phyloP scores from a whole-genome alignment of 129 eudicot species.

The Flaveria sonorensis region DNA sequence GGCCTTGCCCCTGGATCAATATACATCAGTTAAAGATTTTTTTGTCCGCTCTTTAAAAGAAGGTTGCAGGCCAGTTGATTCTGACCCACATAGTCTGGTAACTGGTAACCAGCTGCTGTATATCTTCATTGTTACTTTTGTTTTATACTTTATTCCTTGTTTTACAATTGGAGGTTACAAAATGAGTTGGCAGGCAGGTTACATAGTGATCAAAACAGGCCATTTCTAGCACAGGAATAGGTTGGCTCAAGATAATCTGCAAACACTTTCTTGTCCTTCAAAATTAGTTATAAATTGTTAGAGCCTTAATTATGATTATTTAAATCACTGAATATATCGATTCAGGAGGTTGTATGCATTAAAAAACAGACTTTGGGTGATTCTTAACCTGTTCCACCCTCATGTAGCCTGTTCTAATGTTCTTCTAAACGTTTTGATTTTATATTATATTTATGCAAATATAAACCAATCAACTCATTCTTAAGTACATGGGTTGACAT shows the following conservation, averaged over 20 bases:
- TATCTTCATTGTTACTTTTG: slow-evolving; percentile 20
- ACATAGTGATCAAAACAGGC: no score
- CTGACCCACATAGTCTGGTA: slow-evolving; percentile 93
- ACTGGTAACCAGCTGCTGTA: slow-evolving; percentile 72
- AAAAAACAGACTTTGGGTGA: background rate
- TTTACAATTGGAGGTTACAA: no score
- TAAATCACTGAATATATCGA: background rate
- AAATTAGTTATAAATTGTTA: slow-evolving; percentile 3
- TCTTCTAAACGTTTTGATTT: background rate
- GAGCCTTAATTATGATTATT: background rate
- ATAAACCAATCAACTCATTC: background rate
- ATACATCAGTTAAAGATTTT: slow-evolving; percentile 70
- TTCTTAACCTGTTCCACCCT: slow-evolving; percentile 9
- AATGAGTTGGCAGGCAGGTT: no score
- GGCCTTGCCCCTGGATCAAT: slow-evolving; percentile 83
- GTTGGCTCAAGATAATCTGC: background rate
- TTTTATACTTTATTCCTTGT: background rate
- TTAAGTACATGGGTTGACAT: background rate
- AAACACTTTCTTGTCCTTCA: background rate
- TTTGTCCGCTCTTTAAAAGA: slow-evolving; percentile 79
- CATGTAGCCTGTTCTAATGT: background rate
- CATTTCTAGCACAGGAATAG: background rate
- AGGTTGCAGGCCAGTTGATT: slow-evolving; percentile 85
- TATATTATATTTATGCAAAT: background rate
- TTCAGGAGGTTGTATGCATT: slow-evolving; percentile 11